Evolutionary conservation across 2,329 filamentous ascomycete species (phyloP).

Genomic region (Colletotrichum karsti): DNA sequence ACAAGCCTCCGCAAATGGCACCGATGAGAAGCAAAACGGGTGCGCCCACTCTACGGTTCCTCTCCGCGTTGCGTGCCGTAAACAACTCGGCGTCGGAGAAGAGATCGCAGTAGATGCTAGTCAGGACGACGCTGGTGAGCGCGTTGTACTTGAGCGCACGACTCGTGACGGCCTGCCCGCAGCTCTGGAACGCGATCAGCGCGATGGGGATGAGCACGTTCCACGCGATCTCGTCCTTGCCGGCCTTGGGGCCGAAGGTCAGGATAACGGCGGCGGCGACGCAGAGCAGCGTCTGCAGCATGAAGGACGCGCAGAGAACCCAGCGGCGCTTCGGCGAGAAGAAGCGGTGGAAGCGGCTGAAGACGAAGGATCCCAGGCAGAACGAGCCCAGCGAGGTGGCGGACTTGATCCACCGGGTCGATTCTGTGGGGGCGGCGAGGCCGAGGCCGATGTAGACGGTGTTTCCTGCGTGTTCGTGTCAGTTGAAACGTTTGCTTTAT

Average conservation of each 20-base stretch:
- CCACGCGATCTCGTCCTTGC: conserved; percentile 60
- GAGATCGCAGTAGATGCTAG: conserved; percentile 83
- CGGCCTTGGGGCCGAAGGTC: conserved; percentile 49
- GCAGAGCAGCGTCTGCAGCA: conserved; percentile 59
- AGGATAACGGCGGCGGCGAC: conserved; percentile 53
- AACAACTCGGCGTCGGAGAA: conserved; percentile 71
- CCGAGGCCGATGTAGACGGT: conserved; percentile 83
- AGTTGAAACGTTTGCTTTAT: background rate
- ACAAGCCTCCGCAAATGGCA: conserved; percentile 57
- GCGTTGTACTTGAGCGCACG: conserved; percentile 74
- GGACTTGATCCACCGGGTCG: conserved; percentile 75
- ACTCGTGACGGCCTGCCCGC: conserved; percentile 80
- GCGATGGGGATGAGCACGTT: conserved; percentile 72
- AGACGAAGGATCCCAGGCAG: conserved; percentile 76
- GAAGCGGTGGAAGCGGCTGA: conserved; percentile 72
- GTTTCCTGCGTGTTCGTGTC: conserved; percentile 60
- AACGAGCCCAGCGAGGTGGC: conserved; percentile 75
- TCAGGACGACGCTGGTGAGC: conserved; percentile 81
- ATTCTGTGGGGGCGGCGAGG: conserved; percentile 63
- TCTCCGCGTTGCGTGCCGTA: conserved; percentile 52
- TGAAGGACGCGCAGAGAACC: conserved; percentile 70
- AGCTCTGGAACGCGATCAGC: conserved; percentile 79
- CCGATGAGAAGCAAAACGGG: conserved; percentile 58
- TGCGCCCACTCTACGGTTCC: conserved; percentile 59
- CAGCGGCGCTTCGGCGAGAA: conserved; percentile 70